Conservation (phyloP, 108 stramenopile species). For the Stephanodiscus minutulus region DNA sequence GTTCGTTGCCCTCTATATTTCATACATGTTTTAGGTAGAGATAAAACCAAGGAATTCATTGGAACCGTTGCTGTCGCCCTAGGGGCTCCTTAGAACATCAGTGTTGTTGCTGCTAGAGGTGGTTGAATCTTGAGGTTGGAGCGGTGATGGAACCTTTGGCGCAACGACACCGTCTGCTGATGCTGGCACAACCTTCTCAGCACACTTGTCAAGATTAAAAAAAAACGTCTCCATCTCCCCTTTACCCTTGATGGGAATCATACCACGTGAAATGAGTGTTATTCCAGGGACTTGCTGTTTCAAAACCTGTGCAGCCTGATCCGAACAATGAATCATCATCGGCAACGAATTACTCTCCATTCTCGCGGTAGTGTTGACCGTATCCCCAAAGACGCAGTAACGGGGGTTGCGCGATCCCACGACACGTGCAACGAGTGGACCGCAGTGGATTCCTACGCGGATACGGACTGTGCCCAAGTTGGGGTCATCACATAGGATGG, state of each 20-base stretch:
- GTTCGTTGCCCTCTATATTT: no score
- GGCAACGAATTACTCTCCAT: constrained; percentile 62
- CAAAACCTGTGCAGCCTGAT: constrained; percentile 48
- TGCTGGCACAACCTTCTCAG: neutral
- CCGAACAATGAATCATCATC: constrained; percentile 63
- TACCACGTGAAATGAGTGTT: constrained; percentile 50
- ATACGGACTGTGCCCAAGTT: constrained; percentile 63
- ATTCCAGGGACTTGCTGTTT: constrained; percentile 51
- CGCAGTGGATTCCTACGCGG: constrained; percentile 73
- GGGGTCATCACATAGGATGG: constrained; percentile 56
- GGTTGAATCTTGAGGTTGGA: no score
- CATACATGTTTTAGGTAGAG: no score
- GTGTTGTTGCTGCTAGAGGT: no score
- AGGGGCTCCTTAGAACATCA: no score
- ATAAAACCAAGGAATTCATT: no score
- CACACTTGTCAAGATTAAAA: neutral
- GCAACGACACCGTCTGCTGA: neutral
- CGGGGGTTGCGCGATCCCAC: constrained; percentile 74
- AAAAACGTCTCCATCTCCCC: constrained; percentile 68
- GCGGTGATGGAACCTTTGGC: no score
- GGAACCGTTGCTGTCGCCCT: no score
- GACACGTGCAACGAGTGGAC: constrained; percentile 73
- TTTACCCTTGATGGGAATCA: constrained; percentile 71
- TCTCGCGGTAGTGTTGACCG: constrained; percentile 69
- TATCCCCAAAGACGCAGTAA: constrained; percentile 78